Evolutionary conservation across 2,329 filamentous ascomycete species (phyloP).

Genomic region (Sporothrix brasiliensis): DNA sequence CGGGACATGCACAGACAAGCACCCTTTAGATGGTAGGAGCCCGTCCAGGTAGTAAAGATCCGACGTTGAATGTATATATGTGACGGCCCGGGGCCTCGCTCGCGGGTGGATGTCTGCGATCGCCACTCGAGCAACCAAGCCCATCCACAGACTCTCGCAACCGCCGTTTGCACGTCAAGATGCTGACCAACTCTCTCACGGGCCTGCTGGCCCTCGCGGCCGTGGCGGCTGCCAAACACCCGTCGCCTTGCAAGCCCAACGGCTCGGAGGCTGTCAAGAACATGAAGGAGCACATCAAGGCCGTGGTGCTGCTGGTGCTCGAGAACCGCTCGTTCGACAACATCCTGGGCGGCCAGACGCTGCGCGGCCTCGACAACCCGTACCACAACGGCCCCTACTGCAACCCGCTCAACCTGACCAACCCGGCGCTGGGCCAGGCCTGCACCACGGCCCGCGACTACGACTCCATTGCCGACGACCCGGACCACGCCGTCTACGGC

Average conservation of each 20-base stretch:
- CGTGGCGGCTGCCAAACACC: slow-evolving; percentile 21
- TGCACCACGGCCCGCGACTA: slow-evolving; percentile 46
- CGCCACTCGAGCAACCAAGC: no score
- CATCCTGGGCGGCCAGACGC: slow-evolving; percentile 47
- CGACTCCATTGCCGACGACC: slow-evolving; percentile 49
- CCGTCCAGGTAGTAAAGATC: no score
- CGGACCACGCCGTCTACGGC: slow-evolving; percentile 48
- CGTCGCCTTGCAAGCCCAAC: neutral
- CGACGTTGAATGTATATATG: no score
- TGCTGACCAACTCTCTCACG: slow-evolving; percentile 20
- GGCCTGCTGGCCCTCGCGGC: slow-evolving; percentile 28
- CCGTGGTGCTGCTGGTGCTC: slow-evolving; percentile 53
- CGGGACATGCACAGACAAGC: no score
- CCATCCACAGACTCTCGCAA: no score
- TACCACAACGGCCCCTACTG: slow-evolving; percentile 49
- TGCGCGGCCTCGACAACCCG: slow-evolving; percentile 47
- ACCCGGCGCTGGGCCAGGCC: slow-evolving; percentile 33
- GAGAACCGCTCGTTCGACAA: slow-evolving; percentile 53
- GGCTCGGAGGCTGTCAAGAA: slow-evolving; percentile 35
- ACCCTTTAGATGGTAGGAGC: no score
- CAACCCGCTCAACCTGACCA: slow-evolving; percentile 46
- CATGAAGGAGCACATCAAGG: slow-evolving; percentile 49
- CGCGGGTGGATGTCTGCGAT: no score
- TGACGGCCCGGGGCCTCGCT: no score
- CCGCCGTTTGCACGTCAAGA: neutral